phyloP scores from a whole-genome alignment of 441 rosid genomes.

The Jatropha podagrica region DNA sequence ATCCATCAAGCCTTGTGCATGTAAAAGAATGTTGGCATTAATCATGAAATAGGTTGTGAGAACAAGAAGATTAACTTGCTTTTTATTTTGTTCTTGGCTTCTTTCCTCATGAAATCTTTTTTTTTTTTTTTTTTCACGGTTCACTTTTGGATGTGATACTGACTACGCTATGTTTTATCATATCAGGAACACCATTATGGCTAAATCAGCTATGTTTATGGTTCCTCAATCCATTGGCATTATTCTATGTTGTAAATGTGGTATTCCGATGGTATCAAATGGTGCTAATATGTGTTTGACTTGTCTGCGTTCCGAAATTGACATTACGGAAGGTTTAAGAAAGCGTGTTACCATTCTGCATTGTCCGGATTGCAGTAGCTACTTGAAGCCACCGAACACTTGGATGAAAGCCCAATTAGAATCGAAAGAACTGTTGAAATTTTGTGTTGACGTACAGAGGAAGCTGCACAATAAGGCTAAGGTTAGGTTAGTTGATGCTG shows the following conservation, averaged over 20 bases:
- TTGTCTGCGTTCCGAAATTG: conserved; percentile 76
- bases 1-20: no score
- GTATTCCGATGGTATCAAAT: conserved; percentile 59
- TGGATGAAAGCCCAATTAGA: conserved; percentile 69
- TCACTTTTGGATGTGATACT: not conserved
- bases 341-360: conserved; percentile 54
- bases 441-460: conserved; percentile 41
- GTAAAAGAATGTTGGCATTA: no score
- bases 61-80: no score
- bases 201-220: conserved; percentile 25
- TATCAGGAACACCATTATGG: conserved; percentile 32
- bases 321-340: conserved; percentile 69
- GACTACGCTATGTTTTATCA: no score
- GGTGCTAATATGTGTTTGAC: conserved; percentile 74
- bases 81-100: no score
- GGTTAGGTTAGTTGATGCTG: conserved; percentile 49
- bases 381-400: conserved; percentile 60
- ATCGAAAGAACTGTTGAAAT: conserved; percentile 59
- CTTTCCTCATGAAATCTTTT: no score
- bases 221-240: conserved; percentile 31
- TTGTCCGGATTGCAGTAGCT: conserved; percentile 64
- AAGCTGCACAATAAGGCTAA: conserved; percentile 3
- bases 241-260: conserved; percentile 69
- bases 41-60: no score
- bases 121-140: no score